Conservation (phyloP, 768 basidiomycete species). For the Sistotremastrum suecicum region DNA sequence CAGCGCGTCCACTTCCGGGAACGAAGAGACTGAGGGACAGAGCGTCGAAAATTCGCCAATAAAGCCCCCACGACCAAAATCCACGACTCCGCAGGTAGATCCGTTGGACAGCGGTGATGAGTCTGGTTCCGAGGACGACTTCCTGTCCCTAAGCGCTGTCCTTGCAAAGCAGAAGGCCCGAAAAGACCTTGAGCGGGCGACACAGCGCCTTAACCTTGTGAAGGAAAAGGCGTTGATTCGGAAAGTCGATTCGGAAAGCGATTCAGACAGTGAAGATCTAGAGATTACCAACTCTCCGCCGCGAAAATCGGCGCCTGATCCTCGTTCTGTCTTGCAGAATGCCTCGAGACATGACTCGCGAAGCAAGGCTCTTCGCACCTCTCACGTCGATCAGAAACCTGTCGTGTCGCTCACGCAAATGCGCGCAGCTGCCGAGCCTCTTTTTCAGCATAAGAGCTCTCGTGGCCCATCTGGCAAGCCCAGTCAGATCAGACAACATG, state of each 20-base stretch:
- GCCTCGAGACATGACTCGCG: too few relatives aligned
- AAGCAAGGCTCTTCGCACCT: too few relatives aligned
- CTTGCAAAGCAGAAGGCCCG: background rate
- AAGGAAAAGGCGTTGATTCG: background rate
- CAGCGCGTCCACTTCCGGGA: background rate
- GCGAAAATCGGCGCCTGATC: too few relatives aligned
- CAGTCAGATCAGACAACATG: background rate
- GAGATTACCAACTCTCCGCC: too few relatives aligned
- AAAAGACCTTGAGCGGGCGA: slow-evolving; percentile 1
- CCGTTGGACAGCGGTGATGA: background rate
- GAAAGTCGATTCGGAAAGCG: too few relatives aligned
- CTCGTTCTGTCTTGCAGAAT: too few relatives aligned
- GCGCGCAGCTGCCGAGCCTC: slow-evolving; percentile 1
- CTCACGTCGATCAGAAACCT: too few relatives aligned
- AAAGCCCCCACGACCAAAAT: background rate
- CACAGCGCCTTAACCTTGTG: background rate
- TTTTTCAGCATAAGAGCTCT: background rate
- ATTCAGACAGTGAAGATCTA: too few relatives aligned
- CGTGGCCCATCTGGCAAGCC: background rate
- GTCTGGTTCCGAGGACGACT: slow-evolving; percentile 4
- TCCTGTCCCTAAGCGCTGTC: background rate
- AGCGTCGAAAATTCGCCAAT: background rate
- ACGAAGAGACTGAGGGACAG: background rate
- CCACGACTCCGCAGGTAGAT: background rate
- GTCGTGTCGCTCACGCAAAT: too few relatives aligned